These are phyloP conservation scores for Conticribra guillardii DNA, from an alignment of 108 stramenopile species.

Conservation along the genomic window DNA sequence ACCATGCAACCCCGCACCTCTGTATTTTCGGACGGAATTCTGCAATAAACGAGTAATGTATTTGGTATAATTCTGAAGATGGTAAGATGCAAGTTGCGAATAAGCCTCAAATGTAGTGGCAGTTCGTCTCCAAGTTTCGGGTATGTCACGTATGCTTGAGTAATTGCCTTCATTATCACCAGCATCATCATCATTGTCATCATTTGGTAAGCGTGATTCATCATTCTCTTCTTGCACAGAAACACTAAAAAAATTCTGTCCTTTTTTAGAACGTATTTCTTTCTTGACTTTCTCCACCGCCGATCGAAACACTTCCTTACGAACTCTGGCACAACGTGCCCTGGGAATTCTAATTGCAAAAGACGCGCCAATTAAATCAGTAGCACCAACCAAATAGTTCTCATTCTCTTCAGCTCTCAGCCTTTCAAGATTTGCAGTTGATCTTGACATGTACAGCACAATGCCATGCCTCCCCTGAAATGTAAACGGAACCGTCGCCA, in stretches of 20 bases:
- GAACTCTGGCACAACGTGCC: background rate
- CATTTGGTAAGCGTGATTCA: too few species aligned
- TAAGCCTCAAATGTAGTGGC: background rate
- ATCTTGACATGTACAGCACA: conserved; percentile 38
- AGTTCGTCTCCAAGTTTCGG: background rate
- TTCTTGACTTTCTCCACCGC: conserved; percentile 21
- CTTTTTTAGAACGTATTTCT: background rate
- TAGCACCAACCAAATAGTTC: conserved; percentile 20
- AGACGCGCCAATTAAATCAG: conserved; percentile 35
- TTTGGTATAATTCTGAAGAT: background rate
- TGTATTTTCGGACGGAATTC: conserved; percentile 20
- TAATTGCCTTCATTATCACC: too few species aligned
- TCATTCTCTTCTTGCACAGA: too few species aligned
- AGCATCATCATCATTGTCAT: too few species aligned
- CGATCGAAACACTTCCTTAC: conserved; percentile 6
- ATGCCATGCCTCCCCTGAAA: conserved; percentile 26
- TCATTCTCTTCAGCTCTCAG: conserved; percentile 23
- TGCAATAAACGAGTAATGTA: background rate
- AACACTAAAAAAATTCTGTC: background rate
- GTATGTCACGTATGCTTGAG: too few species aligned
- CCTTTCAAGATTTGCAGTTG: conserved; percentile 5
- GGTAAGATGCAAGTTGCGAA: background rate
- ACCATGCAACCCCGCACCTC: conserved; percentile 14
- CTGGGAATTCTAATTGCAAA: conserved; percentile 20
- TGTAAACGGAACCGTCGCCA: conserved; percentile 34